Evolutionary conservation across 129 eudicot genomes (phyloP).

Genomic region (Daucus carota): DNA sequence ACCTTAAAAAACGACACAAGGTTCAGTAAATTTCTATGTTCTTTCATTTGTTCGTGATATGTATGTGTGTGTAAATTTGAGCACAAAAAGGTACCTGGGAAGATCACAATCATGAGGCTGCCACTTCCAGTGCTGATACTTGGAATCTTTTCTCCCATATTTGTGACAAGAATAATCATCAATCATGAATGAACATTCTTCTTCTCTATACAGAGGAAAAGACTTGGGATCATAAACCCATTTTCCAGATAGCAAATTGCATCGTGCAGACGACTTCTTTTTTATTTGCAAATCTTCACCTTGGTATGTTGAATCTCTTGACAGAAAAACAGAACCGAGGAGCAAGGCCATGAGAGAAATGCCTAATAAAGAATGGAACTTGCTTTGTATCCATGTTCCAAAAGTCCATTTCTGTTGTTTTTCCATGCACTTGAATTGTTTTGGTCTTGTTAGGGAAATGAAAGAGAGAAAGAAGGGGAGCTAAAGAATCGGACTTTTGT

Average conservation of each 20-base stretch:
- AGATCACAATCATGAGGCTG: slow-evolving; percentile 15
- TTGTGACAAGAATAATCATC: slow-evolving; percentile 13
- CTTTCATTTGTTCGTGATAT: not conserved
- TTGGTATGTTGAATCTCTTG: not conserved
- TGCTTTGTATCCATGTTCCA: not conserved
- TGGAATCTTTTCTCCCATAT: slow-evolving; percentile 2
- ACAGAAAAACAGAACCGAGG: not conserved
- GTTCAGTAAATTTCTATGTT: not conserved
- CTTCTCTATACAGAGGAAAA: slow-evolving; percentile 3
- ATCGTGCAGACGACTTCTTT: not conserved
- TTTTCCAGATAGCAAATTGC: slow-evolving; percentile 9
- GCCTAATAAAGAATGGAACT: slow-evolving; percentile 9
- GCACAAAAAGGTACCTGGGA: slow-evolving; percentile 12
- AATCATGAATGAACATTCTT: slow-evolving; percentile 9
- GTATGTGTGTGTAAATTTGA: not conserved
- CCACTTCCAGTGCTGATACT: slow-evolving; percentile 17
- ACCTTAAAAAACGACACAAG: slow-evolving; percentile 17
- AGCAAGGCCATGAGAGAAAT: slow-evolving; percentile 8
- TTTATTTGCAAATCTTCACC: not conserved
- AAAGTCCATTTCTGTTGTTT: not conserved
- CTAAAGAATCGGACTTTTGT: not conserved
- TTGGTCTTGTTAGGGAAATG: slow-evolving; percentile 1
- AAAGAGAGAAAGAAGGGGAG: slow-evolving; percentile 1
- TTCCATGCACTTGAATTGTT: not conserved
- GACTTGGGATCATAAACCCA: slow-evolving; percentile 9